A percentile compares a stretch with the other conserved stretches of the same genome.
Conservation (phyloP, 2,329 filamentous ascomycete species). For the Colletotrichum camelliae region DNA sequence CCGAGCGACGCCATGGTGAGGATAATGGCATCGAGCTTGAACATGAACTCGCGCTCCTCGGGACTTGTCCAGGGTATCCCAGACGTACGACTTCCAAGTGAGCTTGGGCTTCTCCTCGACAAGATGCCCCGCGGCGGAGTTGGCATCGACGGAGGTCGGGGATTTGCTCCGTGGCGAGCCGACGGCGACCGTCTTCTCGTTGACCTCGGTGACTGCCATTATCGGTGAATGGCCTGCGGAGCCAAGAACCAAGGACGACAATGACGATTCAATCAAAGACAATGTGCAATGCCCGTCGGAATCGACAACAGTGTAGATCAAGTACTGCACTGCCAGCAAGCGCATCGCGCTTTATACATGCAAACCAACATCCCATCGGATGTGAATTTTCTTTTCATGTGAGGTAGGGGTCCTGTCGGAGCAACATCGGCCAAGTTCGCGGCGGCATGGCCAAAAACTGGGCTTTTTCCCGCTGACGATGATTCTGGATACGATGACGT, state of each 20-base stretch:
- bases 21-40: constrained; percentile 47
- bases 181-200: background rate
- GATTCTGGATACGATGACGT: constrained; percentile 14
- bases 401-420: background rate
- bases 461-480: constrained; percentile 9
- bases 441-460: background rate
- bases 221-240: background rate
- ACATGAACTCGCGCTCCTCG: constrained; percentile 43
- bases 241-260: background rate
- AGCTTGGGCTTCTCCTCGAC: constrained; percentile 34
- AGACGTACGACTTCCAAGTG: constrained; percentile 54
- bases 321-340: background rate
- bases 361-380: background rate
- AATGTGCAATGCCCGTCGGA: background rate
- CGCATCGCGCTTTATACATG: background rate
- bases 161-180: constrained; percentile 10
- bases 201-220: constrained; percentile 6
- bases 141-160: background rate
- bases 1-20: constrained; percentile 35
- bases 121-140: background rate
- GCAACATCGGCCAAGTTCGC: background rate
- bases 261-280: background rate
- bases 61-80: constrained; percentile 53
- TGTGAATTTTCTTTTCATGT: background rate
- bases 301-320: background rate